Conservation (phyloP, 1,139 yeast genomes). For the Zygosaccharomyces pseudobailii region DNA sequence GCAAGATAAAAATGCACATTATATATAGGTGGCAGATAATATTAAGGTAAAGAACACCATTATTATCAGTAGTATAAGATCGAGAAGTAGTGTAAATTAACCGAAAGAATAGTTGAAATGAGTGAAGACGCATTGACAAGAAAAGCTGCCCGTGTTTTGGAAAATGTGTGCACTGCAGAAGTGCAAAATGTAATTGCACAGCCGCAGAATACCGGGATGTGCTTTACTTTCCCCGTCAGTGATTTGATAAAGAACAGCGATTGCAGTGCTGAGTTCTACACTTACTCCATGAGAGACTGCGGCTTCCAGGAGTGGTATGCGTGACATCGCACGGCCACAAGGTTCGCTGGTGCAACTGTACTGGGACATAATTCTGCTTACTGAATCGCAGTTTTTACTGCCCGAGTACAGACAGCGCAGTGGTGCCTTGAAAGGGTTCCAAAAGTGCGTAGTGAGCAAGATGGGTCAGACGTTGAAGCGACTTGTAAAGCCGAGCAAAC, state of each 20-base stretch:
- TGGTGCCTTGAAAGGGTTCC: constrained; percentile 13
- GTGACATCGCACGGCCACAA: constrained; percentile 27
- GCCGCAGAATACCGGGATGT: constrained; percentile 15
- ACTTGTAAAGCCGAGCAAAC: constrained; percentile 7
- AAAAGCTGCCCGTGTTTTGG: constrained; percentile 13
- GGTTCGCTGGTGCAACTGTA: constrained; percentile 22
- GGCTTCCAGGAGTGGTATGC: constrained; percentile 32
- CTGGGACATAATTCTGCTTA: constrained; percentile 31
- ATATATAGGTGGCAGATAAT: too few relatives aligned
- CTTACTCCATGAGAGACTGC: constrained; percentile 14
- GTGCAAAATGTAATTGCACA: constrained; percentile 13
- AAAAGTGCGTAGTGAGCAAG: constrained; percentile 19
- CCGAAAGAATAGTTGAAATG: constrained; percentile 1
- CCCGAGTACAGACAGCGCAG: constrained; percentile 4
- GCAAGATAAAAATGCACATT: background rate
- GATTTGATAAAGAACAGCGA: constrained; percentile 17
- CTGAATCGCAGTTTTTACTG: constrained; percentile 27
- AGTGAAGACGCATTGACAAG: constrained; percentile 8
- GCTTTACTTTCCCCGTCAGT: constrained; percentile 21
- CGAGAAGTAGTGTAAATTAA: background rate
- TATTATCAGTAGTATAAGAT: background rate
- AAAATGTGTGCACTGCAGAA: constrained; percentile 11
- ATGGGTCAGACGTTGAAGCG: constrained; percentile 2
- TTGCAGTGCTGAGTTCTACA: constrained; percentile 7
- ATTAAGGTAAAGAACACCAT: background rate